Evolutionary conservation across 257 asterid genomes (phyloP).

Genomic region (Gynochthodes officinalis): DNA sequence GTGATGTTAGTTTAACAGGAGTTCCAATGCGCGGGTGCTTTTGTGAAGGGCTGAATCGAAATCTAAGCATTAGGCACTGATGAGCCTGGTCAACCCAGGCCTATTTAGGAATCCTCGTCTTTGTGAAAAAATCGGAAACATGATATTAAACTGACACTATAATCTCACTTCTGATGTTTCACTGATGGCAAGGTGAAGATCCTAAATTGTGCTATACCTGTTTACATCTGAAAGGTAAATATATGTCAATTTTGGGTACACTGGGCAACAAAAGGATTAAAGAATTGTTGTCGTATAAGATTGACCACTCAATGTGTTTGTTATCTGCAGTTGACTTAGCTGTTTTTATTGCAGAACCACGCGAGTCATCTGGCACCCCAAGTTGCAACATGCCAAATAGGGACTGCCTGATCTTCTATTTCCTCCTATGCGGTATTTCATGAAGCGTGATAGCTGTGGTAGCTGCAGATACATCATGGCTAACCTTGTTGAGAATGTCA

Average conservation of each 20-base stretch:
- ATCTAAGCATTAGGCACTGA: no score
- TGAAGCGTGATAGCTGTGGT: conserved; percentile 6
- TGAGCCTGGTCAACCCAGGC: not conserved
- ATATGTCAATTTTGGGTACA: not conserved
- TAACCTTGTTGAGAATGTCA: conserved; percentile 18
- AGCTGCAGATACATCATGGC: conserved; percentile 17
- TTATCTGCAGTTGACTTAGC: conserved; percentile 4
- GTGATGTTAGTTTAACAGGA: not conserved
- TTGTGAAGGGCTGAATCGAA: not conserved
- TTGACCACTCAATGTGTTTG: not conserved
- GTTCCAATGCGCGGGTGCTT: not conserved
- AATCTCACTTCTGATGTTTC: not conserved
- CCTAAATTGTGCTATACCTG: not conserved
- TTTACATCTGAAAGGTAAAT: not conserved
- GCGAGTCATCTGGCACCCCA: not conserved
- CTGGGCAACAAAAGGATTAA: not conserved
- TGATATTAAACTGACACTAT: not conserved
- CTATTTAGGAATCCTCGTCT: not conserved
- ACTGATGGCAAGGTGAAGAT: not conserved
- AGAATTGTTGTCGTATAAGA: not conserved
- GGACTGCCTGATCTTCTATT: not conserved
- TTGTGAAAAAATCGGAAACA: not conserved
- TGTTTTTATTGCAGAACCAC: not conserved
- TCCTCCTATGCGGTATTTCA: conserved; percentile 17
- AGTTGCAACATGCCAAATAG: no score